These are phyloP conservation scores for Metschnikowia vanudenii DNA, from an alignment of 805 yeast species.

Conservation along the genomic window DNA sequence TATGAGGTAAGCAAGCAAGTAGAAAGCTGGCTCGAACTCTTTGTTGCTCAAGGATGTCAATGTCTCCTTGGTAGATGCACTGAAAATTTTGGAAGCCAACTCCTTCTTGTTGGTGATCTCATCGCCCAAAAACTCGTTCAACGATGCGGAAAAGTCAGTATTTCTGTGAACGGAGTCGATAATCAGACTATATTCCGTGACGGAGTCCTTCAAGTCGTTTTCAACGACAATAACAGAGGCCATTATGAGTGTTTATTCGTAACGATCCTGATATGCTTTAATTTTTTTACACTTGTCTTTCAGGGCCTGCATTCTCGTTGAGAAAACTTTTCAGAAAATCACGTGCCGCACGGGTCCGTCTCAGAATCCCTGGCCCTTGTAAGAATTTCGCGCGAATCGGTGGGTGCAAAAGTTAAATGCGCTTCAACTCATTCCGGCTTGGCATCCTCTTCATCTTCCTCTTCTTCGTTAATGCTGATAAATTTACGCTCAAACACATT, in stretches of 20 bases:
- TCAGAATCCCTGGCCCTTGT: not conserved
- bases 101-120: slow-evolving; percentile 29
- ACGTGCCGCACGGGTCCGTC: slow-evolving; percentile 14
- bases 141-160: slow-evolving; percentile 28
- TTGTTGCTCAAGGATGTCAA: slow-evolving; percentile 39
- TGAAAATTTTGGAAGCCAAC: slow-evolving; percentile 29
- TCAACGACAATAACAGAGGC: slow-evolving; percentile 45
- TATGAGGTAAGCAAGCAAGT: slow-evolving; percentile 38
- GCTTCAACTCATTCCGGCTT: not conserved
- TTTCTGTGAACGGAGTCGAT: slow-evolving; percentile 33
- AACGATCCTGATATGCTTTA: not conserved
- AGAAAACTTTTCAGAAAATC: slow-evolving; percentile 20
- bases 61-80: slow-evolving; percentile 27
- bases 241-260: slow-evolving; percentile 23
- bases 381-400: not conserved
- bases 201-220: slow-evolving; percentile 40
- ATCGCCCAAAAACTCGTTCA: slow-evolving; percentile 24
- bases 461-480: slow-evolving; percentile 13
- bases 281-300: slow-evolving; percentile 4
- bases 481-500: slow-evolving; percentile 12
- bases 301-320: slow-evolving; percentile 13
- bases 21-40: slow-evolving; percentile 47
- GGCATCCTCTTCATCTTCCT: slow-evolving; percentile 9
- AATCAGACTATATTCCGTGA: slow-evolving; percentile 39
- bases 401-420: slow-evolving; percentile 13